Evolutionary conservation across 495 filamentous ascomycete species (phyloP).

Genomic region (Tuber borchii): DNA sequence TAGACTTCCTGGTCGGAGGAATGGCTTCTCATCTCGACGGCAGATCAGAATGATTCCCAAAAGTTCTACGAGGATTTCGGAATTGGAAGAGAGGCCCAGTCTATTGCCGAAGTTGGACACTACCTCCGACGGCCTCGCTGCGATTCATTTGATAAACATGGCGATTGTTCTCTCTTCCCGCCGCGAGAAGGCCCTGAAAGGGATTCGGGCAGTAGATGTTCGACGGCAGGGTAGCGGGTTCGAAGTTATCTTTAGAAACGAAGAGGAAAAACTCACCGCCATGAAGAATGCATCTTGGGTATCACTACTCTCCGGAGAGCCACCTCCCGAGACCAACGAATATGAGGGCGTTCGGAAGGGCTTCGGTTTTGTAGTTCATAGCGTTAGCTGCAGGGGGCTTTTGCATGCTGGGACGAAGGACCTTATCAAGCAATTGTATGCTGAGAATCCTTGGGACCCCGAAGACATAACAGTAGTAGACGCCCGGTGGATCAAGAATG

Average conservation of each 20-base stretch:
- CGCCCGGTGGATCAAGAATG: neutral
- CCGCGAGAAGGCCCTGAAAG: neutral
- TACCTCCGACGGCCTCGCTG: neutral
- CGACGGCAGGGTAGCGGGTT: neutral
- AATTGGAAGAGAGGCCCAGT: neutral
- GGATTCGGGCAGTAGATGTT: neutral
- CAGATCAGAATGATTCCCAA: neutral
- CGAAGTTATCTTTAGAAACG: neutral
- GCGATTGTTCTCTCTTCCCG: neutral
- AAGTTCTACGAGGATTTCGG: neutral
- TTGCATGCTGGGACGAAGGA: neutral
- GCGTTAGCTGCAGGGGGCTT: neutral
- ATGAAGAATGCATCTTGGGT: slow-evolving; percentile 1
- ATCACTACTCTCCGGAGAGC: neutral
- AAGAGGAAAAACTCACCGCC: neutral
- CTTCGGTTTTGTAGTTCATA: neutral
- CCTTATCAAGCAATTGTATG: neutral
- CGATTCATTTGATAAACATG: neutral
- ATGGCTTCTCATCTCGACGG: neutral
- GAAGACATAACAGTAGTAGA: neutral
- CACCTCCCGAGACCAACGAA: neutral
- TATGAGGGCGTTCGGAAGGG: neutral
- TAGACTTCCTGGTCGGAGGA: neutral
- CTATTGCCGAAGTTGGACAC: neutral
- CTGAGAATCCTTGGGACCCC: neutral